Evolutionary conservation across 2,329 filamentous ascomycete species (phyloP).

Genomic region (Daldinia sp.): DNA sequence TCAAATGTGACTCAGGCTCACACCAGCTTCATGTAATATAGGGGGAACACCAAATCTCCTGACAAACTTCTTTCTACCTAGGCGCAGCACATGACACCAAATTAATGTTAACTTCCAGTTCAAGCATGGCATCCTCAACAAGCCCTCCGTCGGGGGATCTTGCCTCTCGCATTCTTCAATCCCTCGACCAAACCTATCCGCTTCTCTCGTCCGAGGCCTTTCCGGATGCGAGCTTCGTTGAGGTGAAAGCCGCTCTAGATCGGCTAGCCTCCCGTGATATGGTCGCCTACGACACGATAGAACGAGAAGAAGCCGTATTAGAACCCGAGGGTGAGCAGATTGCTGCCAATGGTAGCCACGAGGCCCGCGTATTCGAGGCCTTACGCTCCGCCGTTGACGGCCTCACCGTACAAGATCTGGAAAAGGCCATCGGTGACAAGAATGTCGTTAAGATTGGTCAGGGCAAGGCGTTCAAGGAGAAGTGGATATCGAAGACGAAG

Average conservation of each 20-base stretch:
- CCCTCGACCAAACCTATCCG: slow-evolving; percentile 72
- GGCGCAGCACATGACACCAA: neutral
- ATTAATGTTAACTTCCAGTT: neutral
- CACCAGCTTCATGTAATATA: slow-evolving; percentile 2
- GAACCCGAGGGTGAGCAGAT: slow-evolving; percentile 81
- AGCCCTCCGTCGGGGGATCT: slow-evolving; percentile 65
- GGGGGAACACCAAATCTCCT: neutral
- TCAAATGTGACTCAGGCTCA: slow-evolving; percentile 31
- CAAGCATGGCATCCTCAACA: slow-evolving; percentile 59
- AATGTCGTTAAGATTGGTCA: slow-evolving; percentile 85
- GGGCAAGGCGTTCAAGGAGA: slow-evolving; percentile 90
- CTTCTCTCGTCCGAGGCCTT: slow-evolving; percentile 78
- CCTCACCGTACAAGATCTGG: slow-evolving; percentile 80
- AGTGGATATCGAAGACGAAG: slow-evolving; percentile 73
- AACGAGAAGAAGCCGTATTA: slow-evolving; percentile 80
- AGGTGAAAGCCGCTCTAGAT: slow-evolving; percentile 89
- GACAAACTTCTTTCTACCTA: neutral
- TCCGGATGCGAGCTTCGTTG: slow-evolving; percentile 72
- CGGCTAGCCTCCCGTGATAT: slow-evolving; percentile 86
- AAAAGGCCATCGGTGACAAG: slow-evolving; percentile 77
- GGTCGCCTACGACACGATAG: slow-evolving; percentile 86
- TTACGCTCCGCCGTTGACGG: slow-evolving; percentile 80
- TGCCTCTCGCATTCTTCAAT: slow-evolving; percentile 72
- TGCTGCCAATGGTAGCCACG: slow-evolving; percentile 80
- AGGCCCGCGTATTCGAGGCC: slow-evolving; percentile 84